phyloP scores from a whole-genome alignment of 345 rosid species.

The Bruguiera gymnorhiza region DNA sequence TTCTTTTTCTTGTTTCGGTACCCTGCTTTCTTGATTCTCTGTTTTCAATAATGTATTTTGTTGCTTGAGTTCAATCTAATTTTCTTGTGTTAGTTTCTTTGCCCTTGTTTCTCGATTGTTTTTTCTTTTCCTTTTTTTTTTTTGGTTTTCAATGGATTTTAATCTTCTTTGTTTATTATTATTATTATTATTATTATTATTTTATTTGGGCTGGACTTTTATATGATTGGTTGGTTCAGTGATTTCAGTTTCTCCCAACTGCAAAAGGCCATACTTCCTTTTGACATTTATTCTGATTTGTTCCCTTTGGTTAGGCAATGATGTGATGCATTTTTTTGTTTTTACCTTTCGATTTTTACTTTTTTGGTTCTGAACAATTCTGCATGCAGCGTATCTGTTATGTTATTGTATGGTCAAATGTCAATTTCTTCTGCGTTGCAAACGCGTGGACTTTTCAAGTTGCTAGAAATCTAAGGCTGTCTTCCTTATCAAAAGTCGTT shows the following conservation, averaged over 20 bases:
- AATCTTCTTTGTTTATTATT: neutral
- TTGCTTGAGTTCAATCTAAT: neutral
- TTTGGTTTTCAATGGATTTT: neutral
- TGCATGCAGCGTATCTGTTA: neutral
- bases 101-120: neutral
- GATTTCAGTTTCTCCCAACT: conserved; percentile 24
- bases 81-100: neutral
- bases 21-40: neutral
- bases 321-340: conserved; percentile 24
- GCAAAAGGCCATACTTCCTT: conserved; percentile 10
- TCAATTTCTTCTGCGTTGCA: conserved; percentile 4
- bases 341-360: conserved; percentile 18
- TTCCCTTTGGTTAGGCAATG: conserved; percentile 18
- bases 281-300: conserved; percentile 18
- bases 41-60: neutral
- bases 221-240: conserved; percentile 19
- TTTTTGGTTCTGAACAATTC: neutral
- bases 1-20: neutral
- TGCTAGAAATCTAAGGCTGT: neutral
- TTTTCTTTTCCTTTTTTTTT: neutral
- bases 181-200: neutral
- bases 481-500: neutral
- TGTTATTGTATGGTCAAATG: conserved; percentile 17
- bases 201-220: conserved; percentile 5
- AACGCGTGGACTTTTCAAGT: conserved; percentile 10